phyloP scores from a whole-genome alignment of 2,329 filamentous ascomycete genomes.

The Bipolaris bicolor region DNA sequence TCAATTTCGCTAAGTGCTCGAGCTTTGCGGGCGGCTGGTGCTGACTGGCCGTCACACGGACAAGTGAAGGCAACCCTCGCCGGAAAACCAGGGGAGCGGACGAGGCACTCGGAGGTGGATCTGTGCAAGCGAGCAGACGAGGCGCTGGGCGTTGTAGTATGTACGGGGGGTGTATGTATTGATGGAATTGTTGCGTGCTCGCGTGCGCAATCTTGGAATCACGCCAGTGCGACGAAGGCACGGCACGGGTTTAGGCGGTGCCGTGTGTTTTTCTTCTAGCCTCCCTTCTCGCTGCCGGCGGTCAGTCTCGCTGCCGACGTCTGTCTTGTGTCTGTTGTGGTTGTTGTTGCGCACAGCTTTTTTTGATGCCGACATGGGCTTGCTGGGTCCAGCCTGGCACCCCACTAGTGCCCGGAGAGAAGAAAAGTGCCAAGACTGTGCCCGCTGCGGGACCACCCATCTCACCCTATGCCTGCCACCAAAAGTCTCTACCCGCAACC shows the following conservation, averaged over 20 bases:
- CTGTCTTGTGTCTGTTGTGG: background rate
- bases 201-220: slow-evolving; percentile 40
- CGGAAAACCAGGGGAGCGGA: background rate
- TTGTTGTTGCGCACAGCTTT: background rate
- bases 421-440: slow-evolving; percentile 19
- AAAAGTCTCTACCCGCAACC: slow-evolving; percentile 17
- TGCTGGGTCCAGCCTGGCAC: slow-evolving; percentile 3
- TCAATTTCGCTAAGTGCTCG: slow-evolving; percentile 22
- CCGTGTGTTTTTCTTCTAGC: background rate
- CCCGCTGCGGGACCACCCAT: slow-evolving; percentile 17
- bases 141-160: background rate
- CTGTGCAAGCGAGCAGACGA: slow-evolving; percentile 37
- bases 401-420: slow-evolving; percentile 15
- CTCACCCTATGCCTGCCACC: slow-evolving; percentile 2
- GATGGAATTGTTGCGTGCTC: slow-evolving; percentile 27
- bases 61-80: no score
- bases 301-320: background rate
- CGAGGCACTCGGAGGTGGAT: slow-evolving; percentile 2
- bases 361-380: background rate
- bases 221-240: slow-evolving; percentile 13
- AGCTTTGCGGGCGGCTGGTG: slow-evolving; percentile 13
- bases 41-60: slow-evolving; percentile 1
- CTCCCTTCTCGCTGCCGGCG: background rate
- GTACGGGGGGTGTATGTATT: background rate
- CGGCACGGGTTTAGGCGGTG: slow-evolving; percentile 4